Evolutionary conservation across 2,329 filamentous ascomycete species (phyloP).

Genomic region (Dactylonectria estremocensis): DNA sequence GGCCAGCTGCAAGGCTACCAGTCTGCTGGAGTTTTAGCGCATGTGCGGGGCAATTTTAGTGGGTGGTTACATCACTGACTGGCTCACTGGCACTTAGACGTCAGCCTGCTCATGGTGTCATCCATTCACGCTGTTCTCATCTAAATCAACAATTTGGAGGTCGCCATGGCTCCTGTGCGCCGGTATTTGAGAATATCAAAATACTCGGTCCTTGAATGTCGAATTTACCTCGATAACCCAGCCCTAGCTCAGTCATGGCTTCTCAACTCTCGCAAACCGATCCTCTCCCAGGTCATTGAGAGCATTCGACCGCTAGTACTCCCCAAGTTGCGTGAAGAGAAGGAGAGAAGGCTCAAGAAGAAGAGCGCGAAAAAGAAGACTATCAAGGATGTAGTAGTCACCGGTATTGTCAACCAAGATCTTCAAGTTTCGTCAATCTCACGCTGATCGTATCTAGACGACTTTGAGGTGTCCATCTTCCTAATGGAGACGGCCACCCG

Average conservation of each 20-base stretch:
- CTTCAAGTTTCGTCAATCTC: not conserved
- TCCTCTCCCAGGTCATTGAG: constrained; percentile 87
- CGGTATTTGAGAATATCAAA: constrained; percentile 93
- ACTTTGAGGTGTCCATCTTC: constrained; percentile 96
- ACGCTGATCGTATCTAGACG: constrained; percentile 71
- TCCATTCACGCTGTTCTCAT: constrained; percentile 13
- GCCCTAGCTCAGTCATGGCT: constrained; percentile 88
- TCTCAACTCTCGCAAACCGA: constrained; percentile 80
- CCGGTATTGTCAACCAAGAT: constrained; percentile 69
- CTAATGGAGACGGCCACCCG: constrained; percentile 88
- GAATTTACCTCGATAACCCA: constrained; percentile 95
- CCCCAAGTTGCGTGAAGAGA: constrained; percentile 92
- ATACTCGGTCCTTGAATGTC: constrained; percentile 95
- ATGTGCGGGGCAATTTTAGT: constrained; percentile 36
- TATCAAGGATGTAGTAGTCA: constrained; percentile 88
- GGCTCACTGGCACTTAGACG: constrained; percentile 1
- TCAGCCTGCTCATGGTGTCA: constrained; percentile 22
- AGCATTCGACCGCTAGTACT: constrained; percentile 88
- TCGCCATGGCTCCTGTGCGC: constrained; percentile 85
- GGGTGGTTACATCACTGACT: constrained; percentile 43
- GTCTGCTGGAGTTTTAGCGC: constrained; percentile 36
- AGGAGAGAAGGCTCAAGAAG: constrained; percentile 71
- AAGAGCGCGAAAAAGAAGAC: constrained; percentile 80
- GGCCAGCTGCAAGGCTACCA: constrained; percentile 47
- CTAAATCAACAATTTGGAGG: constrained; percentile 3